phyloP scores from a whole-genome alignment of 2,329 filamentous ascomycete species.

The Fusarium hostae region DNA sequence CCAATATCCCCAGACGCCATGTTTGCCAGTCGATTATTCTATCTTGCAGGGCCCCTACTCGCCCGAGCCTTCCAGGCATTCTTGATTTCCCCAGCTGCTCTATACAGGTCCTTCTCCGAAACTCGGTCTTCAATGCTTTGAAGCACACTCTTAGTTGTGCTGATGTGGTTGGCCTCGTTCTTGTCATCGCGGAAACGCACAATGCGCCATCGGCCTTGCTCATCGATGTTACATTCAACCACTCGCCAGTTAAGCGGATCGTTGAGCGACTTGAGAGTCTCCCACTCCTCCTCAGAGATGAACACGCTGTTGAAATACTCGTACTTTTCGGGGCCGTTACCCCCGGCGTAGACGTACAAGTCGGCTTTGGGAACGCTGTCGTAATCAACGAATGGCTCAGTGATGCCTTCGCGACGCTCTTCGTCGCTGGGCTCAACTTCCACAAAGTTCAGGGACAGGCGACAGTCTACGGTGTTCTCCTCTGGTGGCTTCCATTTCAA shows the following conservation, averaged over 20 bases:
- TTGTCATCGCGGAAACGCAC: slow-evolving; percentile 95
- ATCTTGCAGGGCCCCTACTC: slow-evolving; percentile 20
- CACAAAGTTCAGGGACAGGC: slow-evolving; percentile 81
- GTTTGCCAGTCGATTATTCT: slow-evolving; percentile 61
- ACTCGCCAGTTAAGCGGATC: slow-evolving; percentile 87
- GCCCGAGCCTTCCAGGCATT: slow-evolving; percentile 77
- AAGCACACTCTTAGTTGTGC: slow-evolving; percentile 84
- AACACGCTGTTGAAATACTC: slow-evolving; percentile 73
- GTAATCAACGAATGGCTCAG: slow-evolving; percentile 77
- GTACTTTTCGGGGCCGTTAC: slow-evolving; percentile 64
- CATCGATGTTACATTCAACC: slow-evolving; percentile 89
- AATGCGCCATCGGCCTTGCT: slow-evolving; percentile 81
- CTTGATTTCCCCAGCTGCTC: slow-evolving; percentile 75
- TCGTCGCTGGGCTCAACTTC: slow-evolving; percentile 72
- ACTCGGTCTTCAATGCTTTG: slow-evolving; percentile 90
- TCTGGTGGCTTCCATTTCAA: slow-evolving; percentile 97
- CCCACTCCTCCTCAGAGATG: slow-evolving; percentile 84
- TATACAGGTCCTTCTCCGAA: slow-evolving; percentile 81
- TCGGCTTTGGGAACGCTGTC: slow-evolving; percentile 80
- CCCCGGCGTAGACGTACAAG: slow-evolving; percentile 75
- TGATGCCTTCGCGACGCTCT: slow-evolving; percentile 74
- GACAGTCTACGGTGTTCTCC: slow-evolving; percentile 96
- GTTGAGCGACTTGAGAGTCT: slow-evolving; percentile 76
- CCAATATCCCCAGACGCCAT: slow-evolving; percentile 28
- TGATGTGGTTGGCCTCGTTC: slow-evolving; percentile 86